Base-by-base conservation (phyloP, 2,329 filamentous ascomycete species). In the Exophiala mesophila region DNA sequence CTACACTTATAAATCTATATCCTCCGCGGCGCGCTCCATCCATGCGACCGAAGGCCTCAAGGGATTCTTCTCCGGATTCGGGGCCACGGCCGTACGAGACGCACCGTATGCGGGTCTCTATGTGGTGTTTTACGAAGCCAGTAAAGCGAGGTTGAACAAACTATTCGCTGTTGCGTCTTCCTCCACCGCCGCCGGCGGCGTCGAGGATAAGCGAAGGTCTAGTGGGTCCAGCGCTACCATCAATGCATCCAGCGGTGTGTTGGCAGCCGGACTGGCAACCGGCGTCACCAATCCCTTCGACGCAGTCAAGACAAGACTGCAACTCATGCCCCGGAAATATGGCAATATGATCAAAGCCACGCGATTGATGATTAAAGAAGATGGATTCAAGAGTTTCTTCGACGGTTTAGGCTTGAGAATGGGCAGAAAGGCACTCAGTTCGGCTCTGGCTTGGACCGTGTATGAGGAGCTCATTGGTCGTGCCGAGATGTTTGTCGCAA, bases 81-180 rank as follows among this genome's bases (percentile, higher is more conserved):
- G 92, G 30, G 92, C 90, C 1, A 98, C 92, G 0, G 88, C 92
- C 1, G 78, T 94, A 19, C 77, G 92, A 33, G 92, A 98, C 64
- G 92, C 89, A n/a, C 92, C 92, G 0, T 97, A 97, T 61, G 92
- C 92, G 0, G 92, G 92, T 0, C 72, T 96, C 12, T 98, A 98
- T 59, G 88, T 98, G 1, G 70, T 96, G 5, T 85, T 95, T 55
- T 98, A 98, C 65, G 92, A 98, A 67, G 77, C 86, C 59, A 74
- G 80, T 44, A 94, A 94, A 66, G 76, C 72, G 36, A 69, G 72
- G 10, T 68, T 92, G 10, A 70, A 70, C 39, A 47, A 41, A 50
- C 50, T 59, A 2, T 35, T 50, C 8, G 28, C 10, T 7, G 17
- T 13, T n/a, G 16, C 34, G 31, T 18, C 8, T 16, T 64, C 69